Conservation (phyloP, 805 yeast species). For the Jamesozyma jinghongensis region DNA sequence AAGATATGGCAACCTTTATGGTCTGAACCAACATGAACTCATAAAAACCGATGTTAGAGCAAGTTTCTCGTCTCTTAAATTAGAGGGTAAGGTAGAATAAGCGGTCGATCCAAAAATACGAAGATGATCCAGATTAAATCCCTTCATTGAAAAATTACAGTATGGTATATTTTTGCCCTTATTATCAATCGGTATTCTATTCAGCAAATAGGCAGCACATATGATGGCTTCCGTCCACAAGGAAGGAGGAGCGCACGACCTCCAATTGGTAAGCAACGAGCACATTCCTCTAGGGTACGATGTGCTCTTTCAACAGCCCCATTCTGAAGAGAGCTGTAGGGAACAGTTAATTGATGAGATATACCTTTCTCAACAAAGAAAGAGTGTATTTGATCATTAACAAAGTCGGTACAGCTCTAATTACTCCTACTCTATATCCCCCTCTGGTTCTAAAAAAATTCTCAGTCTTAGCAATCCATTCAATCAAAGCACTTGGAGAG, state of each 20-base stretch:
- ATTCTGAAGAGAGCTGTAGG: slow-evolving; percentile 7
- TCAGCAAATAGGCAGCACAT: slow-evolving; percentile 6
- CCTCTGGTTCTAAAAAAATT: slow-evolving; percentile 4
- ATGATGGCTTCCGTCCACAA: slow-evolving; percentile 12
- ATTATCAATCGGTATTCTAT: slow-evolving; percentile 1
- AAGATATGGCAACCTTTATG: too few species aligned
- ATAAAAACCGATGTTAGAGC: too few species aligned
- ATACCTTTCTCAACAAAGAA: slow-evolving; percentile 1
- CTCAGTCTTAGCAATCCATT: slow-evolving; percentile 4
- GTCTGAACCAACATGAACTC: too few species aligned
- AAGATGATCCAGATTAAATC: too few species aligned
- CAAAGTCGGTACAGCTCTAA: slow-evolving; percentile 8
- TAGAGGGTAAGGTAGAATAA: too few species aligned
- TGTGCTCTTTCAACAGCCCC: slow-evolving; percentile 14
- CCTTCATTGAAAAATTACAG: too few species aligned
- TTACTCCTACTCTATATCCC: slow-evolving; percentile 3
- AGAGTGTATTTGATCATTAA: neutral
- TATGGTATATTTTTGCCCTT: too few species aligned
- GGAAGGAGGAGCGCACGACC: slow-evolving; percentile 8
- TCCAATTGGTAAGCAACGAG: slow-evolving; percentile 3
- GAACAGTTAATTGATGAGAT: slow-evolving; percentile 7
- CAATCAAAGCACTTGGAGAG: slow-evolving; percentile 1
- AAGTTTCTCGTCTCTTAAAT: too few species aligned
- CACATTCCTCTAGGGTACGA: slow-evolving; percentile 7
- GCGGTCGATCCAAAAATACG: too few species aligned